Evolutionary conservation across 1,284 basidiomycete species (phyloP).

Genomic region (Polyporus tsugae): DNA sequence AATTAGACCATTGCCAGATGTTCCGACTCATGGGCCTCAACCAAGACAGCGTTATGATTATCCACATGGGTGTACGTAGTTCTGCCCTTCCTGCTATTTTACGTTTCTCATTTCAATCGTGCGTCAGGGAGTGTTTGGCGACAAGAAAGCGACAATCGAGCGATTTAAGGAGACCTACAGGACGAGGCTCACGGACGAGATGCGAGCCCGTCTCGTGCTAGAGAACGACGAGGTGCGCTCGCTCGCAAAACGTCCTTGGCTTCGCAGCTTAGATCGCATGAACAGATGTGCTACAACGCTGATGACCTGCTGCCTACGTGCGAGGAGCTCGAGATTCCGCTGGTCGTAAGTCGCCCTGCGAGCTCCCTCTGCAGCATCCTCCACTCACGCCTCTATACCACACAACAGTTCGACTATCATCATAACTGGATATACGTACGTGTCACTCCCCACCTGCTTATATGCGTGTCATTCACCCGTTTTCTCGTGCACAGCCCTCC

Average conservation of each 20-base stretch:
- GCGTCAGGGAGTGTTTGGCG: slow-evolving; percentile 76
- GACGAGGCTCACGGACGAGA: slow-evolving; percentile 63
- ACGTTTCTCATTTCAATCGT: background rate
- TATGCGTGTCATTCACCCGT: slow-evolving; percentile 18
- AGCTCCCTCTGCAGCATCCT: background rate
- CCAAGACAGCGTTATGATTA: slow-evolving; percentile 80
- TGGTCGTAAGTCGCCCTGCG: slow-evolving; percentile 58
- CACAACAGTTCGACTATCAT: slow-evolving; percentile 67
- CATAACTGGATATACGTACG: slow-evolving; percentile 74
- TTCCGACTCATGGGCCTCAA: slow-evolving; percentile 85
- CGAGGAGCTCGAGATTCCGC: slow-evolving; percentile 82
- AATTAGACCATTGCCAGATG: slow-evolving; percentile 81
- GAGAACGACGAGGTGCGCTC: slow-evolving; percentile 87
- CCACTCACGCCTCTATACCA: background rate
- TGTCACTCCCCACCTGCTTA: background rate
- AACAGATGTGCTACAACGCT: slow-evolving; percentile 85
- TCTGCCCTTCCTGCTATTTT: background rate
- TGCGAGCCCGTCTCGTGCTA: slow-evolving; percentile 81
- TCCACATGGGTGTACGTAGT: slow-evolving; percentile 67
- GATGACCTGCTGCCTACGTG: slow-evolving; percentile 88
- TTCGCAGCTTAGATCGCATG: background rate
- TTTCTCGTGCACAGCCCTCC: slow-evolving; percentile 52
- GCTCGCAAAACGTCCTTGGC: background rate
- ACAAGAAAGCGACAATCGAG: slow-evolving; percentile 75
- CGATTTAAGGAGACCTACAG: slow-evolving; percentile 79